A percentile compares a stretch with the other conserved stretches of the same genome.
Evolutionary conservation across 164 flowering plant species (phyloP).

Genomic region (Saururus chinensis): DNA sequence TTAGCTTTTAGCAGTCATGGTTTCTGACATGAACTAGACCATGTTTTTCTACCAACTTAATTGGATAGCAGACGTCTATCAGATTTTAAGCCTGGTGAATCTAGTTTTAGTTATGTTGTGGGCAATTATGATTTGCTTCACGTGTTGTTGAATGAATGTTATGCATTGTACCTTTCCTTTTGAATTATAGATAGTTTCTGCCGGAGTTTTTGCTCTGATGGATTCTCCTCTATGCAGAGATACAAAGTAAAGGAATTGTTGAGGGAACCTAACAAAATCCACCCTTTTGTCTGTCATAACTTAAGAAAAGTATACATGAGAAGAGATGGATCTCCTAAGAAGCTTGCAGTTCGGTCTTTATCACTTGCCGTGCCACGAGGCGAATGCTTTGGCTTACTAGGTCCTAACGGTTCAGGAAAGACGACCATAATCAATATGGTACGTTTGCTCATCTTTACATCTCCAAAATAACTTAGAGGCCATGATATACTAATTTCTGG

Average conservation of each 20-base stretch:
- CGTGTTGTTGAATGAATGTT: too few species aligned
- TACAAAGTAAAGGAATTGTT: conserved; percentile 54
- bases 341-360: conserved; percentile 57
- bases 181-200: not conserved
- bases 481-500: not conserved
- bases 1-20: too few species aligned
- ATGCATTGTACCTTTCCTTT: too few species aligned
- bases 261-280: conserved; percentile 27
- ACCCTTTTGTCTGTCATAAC: conserved; percentile 54
- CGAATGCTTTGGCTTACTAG: conserved; percentile 92
- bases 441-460: not conserved
- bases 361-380: conserved; percentile 77
- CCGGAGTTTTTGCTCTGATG: too few species aligned
- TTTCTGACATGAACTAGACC: too few species aligned
- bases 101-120: too few species aligned
- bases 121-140: too few species aligned
- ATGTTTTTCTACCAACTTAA: too few species aligned
- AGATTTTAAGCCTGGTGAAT: too few species aligned
- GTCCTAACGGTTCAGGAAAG: conserved; percentile 94
- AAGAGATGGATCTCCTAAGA: conserved; percentile 70
- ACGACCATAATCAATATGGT: conserved; percentile 84
- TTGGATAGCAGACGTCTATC: too few species aligned
- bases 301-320: conserved; percentile 64
- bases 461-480: not conserved
- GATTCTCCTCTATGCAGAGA: conserved; percentile 27